These are phyloP conservation scores for Olyra latifolia DNA, from an alignment of 176 grass and related monocot genomes.

Conservation along the genomic window DNA sequence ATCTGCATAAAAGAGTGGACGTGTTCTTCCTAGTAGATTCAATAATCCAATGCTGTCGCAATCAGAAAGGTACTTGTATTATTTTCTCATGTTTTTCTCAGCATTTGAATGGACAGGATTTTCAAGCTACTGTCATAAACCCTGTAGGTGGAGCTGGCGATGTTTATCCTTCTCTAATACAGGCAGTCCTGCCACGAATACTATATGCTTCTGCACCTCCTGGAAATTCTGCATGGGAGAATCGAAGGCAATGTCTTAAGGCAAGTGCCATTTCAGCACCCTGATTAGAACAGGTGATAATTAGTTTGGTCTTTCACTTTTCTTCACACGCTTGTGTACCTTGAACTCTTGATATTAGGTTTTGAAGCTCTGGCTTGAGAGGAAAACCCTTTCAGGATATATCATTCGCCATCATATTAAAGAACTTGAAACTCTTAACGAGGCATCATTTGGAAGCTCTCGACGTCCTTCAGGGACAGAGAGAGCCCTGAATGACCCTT, in stretches of 20 bases:
- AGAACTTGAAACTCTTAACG: constrained; percentile 79
- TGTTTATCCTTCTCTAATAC: constrained; percentile 85
- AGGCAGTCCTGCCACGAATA: constrained; percentile 84
- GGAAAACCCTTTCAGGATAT: constrained; percentile 89
- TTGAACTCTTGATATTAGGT: constrained; percentile 52
- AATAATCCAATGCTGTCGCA: constrained; percentile 88
- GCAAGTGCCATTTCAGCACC: constrained; percentile 42
- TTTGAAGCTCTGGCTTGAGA: constrained; percentile 95
- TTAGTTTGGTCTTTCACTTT: constrained; percentile 14
- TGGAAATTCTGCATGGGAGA: constrained; percentile 93
- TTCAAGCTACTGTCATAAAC: constrained; percentile 27
- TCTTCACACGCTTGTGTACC: constrained; percentile 3
- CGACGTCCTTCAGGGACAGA: constrained; percentile 70
- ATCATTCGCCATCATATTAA: constrained; percentile 88
- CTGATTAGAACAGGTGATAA: constrained; percentile 17
- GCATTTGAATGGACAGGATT: not conserved
- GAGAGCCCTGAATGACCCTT: constrained; percentile 93
- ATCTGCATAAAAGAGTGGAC: constrained; percentile 86
- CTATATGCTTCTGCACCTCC: constrained; percentile 78
- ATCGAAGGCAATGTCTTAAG: constrained; percentile 97
- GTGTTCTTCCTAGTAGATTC: constrained; percentile 98
- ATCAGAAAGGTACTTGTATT: constrained; percentile 67
- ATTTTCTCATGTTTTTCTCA: constrained; percentile 2
- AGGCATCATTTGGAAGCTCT: constrained; percentile 74
- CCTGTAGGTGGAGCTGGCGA: constrained; percentile 70